Conservation (phyloP, 2,329 filamentous ascomycete genomes). For the Diaporthe aspalathi region DNA sequence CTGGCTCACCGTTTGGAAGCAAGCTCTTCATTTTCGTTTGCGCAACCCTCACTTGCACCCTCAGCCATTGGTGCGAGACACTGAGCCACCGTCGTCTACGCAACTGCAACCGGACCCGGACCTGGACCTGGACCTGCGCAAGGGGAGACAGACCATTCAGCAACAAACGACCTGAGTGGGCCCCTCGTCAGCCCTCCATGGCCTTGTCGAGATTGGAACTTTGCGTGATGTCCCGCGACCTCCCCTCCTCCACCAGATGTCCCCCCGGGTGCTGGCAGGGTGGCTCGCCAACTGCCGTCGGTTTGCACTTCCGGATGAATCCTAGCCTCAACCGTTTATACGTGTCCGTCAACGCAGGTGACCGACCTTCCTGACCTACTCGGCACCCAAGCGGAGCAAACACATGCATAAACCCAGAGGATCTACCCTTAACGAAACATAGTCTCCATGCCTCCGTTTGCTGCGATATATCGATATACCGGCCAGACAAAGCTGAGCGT, state of each 20-base stretch:
- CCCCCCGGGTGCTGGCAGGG: constrained; percentile 4
- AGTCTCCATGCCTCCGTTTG: neutral
- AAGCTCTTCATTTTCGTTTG: constrained; percentile 35
- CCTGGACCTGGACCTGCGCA: neutral
- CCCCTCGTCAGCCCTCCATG: neutral
- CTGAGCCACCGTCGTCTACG: neutral
- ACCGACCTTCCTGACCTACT: neutral
- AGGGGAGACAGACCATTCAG: neutral
- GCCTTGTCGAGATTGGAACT: constrained; percentile 11
- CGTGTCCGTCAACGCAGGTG: neutral
- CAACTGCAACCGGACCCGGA: neutral
- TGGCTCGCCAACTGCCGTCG: constrained; percentile 36
- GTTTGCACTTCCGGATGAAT: neutral
- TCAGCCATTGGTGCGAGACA: neutral
- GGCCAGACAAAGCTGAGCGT: neutral
- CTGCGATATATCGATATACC: neutral
- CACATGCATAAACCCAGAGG: neutral
- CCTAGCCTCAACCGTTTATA: neutral
- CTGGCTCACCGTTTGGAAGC: constrained; percentile 30
- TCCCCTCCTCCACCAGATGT: too few relatives aligned
- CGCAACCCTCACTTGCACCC: constrained; percentile 25
- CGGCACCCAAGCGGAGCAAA: neutral
- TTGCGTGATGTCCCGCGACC: constrained; percentile 2
- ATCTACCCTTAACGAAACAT: neutral
- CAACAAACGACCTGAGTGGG: neutral